Base-by-base conservation (phyloP, 768 basidiomycete species). In the Rhodotorula sphaerocarpa region DNA sequence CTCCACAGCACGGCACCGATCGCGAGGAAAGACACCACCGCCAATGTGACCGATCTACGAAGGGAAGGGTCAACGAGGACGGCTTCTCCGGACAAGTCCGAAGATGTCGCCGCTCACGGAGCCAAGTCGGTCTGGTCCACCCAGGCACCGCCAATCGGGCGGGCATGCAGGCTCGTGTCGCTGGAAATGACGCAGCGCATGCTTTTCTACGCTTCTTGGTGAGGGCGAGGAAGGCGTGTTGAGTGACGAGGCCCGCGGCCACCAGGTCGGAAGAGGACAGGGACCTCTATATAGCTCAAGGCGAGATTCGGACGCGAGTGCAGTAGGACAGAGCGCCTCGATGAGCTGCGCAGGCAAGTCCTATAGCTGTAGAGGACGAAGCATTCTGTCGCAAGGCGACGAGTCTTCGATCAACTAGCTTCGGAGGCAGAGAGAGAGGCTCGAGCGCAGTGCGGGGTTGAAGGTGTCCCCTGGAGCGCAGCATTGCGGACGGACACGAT, bases 31-130 rank as follows among this genome's bases (percentile, higher is more conserved):
- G 47, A 56, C 5, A 51, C 55, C 27, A 62, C 54, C 20, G 27
- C 50, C 1, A 62, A 34, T 0, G 56, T 34, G 4, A 55, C 55
- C 2, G 61, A 62, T 10, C 54, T 62, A 21, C 5, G 18, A 2
- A 2, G 0, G 0, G 1, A 7, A 7, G 5, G 4, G 42, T 30
- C 18, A 34, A 27, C 11, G 21, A 20, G 7, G 2, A n/a, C 10
- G n/a, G n/a, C n/a, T n/a, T n/a, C n/a, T n/a, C n/a, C n/a, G 12
- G 18, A 7, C 1, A 1, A 5, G 0, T 46, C 1, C 7, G 15
- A 34, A 10, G 10, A 14, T 4, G 31, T 25, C 23, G 20, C 14
- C 23, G 45, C 54, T 20, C 10, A 62, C 61, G 61, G 54, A 20
- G 61, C 54, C 12, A 62, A 21, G 28, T 62, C 61, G n/a, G 5